Evolutionary conservation across 208 protist species (phyloP), one percentile per base, ranked within the genome.

Genomic region (Leishmania braziliensis): DNA sequence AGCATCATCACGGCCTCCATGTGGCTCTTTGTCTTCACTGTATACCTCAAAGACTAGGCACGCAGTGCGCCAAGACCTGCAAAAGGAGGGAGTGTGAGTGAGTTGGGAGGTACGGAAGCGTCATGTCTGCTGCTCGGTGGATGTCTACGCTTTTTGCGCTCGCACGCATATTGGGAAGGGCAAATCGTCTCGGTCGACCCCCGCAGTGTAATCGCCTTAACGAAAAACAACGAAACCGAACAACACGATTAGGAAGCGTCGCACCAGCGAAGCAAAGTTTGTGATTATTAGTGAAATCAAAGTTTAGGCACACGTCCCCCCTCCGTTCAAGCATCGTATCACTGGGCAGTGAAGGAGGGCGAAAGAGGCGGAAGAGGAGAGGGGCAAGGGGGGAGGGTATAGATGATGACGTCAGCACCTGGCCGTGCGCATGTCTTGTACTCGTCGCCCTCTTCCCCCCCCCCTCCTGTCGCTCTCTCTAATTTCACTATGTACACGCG

Each of bases 1-100:
- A 88, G 85, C 39, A 88, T 89, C 53, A 75, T 90, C 50, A 91
- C 91, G 33, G 88, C 91, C 56, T 90, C 86, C 12, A 58, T 89
- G 20, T 96, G 93, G 93, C 71, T 96, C 6, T 85, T 86, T 26
- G 20, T 91, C 18, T 79, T 81, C 63, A 81, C 78, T 16, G 54
- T 79, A 54, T 91, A 91, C 80, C 54, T 88, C 16, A 43, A 48
- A 1, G 62, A 81, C 43, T 62, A 76, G 51, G 46, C 26, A 29
- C 33, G n/a, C 29, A 29, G 29, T 46, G 4, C 14, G 33, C 16
- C n/a, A 43, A 58, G 2, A 3, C 46, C 18, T 12, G 16, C 16
- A 23, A 16, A 5, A 36, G 48, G 70, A 48, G 33, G 16, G 65
- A n/a, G 65, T 9, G 39, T 16, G 65, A 48, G 65, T 0, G 65